These are phyloP conservation scores for Boletus eberwhitei DNA, from an alignment of 768 basidiomycete genomes.

Conservation along the genomic window DNA sequence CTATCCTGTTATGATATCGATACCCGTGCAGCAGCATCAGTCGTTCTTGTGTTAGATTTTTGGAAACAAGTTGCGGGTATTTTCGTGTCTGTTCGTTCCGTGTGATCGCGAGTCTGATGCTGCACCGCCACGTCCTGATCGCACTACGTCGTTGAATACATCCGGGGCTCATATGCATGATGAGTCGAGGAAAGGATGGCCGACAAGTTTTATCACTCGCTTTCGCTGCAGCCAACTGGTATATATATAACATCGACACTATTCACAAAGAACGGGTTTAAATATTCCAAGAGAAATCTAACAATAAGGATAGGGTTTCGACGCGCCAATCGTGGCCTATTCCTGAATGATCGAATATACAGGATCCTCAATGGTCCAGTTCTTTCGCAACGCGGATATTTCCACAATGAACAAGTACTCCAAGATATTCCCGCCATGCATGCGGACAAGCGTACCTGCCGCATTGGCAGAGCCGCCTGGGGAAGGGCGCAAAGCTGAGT, in stretches of 20 bases:
- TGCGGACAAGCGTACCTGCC: conserved; percentile 82
- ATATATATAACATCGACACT: not conserved
- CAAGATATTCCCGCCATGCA: conserved; percentile 78
- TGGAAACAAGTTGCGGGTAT: not conserved
- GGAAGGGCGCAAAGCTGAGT: conserved; percentile 4
- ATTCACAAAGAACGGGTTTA: conserved; percentile 1
- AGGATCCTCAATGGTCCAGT: conserved; percentile 70
- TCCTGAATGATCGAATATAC: conserved; percentile 88
- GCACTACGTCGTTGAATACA: no score
- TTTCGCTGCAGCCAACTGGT: not conserved
- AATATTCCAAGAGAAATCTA: not conserved
- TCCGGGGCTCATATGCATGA: not conserved
- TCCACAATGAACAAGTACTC: conserved; percentile 97
- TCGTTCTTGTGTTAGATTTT: not conserved
- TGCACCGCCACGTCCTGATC: not conserved
- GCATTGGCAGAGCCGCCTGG: conserved; percentile 91
- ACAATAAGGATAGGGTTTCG: conserved; percentile 26
- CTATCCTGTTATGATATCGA: not conserved
- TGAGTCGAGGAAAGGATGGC: no score
- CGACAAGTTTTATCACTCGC: not conserved
- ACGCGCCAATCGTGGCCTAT: conserved; percentile 6
- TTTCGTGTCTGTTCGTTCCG: not conserved
- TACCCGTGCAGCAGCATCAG: not conserved
- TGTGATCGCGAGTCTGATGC: not conserved
- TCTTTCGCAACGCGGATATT: conserved; percentile 67